A percentile compares a stretch with the other conserved stretches of the same genome.
These are phyloP conservation scores for Salix koriyanagi DNA, from an alignment of 345 rosid genomes.

Conservation along the genomic window DNA sequence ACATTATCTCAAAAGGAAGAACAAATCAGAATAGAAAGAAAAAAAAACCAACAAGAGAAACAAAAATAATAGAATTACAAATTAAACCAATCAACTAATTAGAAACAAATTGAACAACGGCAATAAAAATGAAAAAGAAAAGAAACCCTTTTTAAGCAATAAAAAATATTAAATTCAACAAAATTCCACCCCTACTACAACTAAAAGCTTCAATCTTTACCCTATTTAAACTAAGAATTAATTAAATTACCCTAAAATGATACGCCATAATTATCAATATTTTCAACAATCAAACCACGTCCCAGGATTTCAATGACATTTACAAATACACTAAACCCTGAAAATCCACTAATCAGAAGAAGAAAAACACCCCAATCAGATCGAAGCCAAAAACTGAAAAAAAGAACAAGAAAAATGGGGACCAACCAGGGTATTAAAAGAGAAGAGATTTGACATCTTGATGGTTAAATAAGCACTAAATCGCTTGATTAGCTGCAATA, in stretches of 20 bases:
- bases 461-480: conserved; percentile 74
- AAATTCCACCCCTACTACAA: neutral
- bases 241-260: neutral
- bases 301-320: neutral
- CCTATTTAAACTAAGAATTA: neutral
- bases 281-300: neutral
- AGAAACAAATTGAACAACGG: neutral
- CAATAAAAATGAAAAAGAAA: neutral
- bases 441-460: conserved; percentile 63
- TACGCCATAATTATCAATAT: neutral
- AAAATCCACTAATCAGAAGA: neutral
- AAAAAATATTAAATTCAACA: neutral
- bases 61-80: no score
- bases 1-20: neutral
- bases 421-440: conserved; percentile 62
- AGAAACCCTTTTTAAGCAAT: neutral
- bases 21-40: neutral
- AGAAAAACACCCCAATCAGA: neutral
- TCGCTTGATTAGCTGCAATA: conserved; percentile 80
- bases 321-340: neutral
- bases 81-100: neutral
- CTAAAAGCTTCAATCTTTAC: neutral
- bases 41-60: neutral
- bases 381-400: neutral
- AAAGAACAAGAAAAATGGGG: neutral